Evolutionary conservation across 2,329 filamentous ascomycete species (phyloP), one percentile per base, ranked within the genome.

Genomic region (Pseudomassariella vexata): DNA sequence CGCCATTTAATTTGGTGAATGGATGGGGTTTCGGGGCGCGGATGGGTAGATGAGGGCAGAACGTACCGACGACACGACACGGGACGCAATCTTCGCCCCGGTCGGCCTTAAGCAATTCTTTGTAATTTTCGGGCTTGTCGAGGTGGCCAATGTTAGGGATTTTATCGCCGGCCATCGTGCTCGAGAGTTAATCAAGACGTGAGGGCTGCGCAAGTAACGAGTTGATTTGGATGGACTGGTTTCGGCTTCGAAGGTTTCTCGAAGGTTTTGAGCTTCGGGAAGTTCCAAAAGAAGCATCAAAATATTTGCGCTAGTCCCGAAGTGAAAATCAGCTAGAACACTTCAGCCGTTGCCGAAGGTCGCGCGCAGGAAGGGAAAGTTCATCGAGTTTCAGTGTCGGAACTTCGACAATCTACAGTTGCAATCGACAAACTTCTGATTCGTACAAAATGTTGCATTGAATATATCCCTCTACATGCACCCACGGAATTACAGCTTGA

Each of bases 1-100:
- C 9, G 10, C 14, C 29, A 18, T 23, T 9, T 12, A 5, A 32
- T n/a, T n/a, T n/a, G n/a, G n/a, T n/a, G n/a, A n/a, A n/a, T n/a
- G n/a, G n/a, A n/a, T 19, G 12, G 23, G 16, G 20, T 9, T 8
- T 7, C 14, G 11, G 30, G 7, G 20, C 23, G 16, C 16, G 17
- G 25, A 12, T 12, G 12, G n/a, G 11, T 22, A 23, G 14, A 18
- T 14, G 18, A 16, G 15, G 14, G 28, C 10, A 12, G 14, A 11
- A 65, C 70, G 49, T 61, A 86, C 85, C 85, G 32, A 86, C 67
- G 19, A 87, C 57, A 49, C 74, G 75, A 62, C 85, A 92, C 20
- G 80, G 65, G 24, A 77, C 62, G 56, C 85, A 90, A 59, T 90
- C 76, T 24, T 80, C 71, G 37, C 63, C 68, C 16, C 69, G 64